Evolutionary conservation across 2,329 filamentous ascomycete species (phyloP).

Genomic region (Albifimbria verrucaria): DNA sequence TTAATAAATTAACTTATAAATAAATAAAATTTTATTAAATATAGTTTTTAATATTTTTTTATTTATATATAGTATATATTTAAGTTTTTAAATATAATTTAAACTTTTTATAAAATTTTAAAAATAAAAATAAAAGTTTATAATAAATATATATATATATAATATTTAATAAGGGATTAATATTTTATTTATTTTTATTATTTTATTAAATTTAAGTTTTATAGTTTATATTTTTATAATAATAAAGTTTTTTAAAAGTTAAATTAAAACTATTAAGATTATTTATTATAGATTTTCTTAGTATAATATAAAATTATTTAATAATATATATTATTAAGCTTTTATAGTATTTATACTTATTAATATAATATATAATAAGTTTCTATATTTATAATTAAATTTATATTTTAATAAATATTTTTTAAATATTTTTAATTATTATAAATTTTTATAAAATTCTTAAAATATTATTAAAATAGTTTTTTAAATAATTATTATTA

Average conservation of each 20-base stretch:
- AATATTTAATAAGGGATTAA: neutral
- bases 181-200: neutral
- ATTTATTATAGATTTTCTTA: neutral
- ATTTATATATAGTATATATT: neutral
- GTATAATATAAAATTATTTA: neutral
- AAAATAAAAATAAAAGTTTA: neutral
- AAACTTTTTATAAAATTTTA: neutral
- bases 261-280: slow-evolving; percentile 4
- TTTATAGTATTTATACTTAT: neutral
- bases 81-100: neutral
- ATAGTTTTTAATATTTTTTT: neutral
- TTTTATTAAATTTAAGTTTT: neutral
- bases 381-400: neutral
- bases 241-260: slow-evolving; percentile 3
- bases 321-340: neutral
- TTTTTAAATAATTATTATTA: neutral
- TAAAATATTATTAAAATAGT: neutral
- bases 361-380: neutral
- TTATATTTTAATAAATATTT: neutral
- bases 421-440: slow-evolving; percentile 1
- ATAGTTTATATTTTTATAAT: neutral
- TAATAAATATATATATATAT: neutral
- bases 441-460: neutral
- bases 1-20: slow-evolving; percentile 1
- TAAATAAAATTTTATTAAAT: slow-evolving; percentile 2